phyloP scores from a whole-genome alignment of 106 monocot species.

The Dioscorea zingiberensis region DNA sequence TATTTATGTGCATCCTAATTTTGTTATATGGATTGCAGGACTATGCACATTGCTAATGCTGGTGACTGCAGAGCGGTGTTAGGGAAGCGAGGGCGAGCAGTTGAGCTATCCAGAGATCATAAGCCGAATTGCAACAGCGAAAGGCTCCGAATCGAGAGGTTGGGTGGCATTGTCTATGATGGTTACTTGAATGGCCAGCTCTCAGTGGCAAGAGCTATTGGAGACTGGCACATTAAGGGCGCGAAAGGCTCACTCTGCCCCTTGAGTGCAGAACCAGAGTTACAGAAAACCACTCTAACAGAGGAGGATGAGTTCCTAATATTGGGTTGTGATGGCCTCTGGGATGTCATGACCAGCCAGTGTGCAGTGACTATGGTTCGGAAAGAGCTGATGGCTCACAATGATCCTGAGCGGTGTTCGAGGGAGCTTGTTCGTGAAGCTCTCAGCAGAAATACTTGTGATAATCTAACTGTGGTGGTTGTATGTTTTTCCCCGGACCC shows the following conservation, averaged over 20 bases:
- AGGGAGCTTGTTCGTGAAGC: conserved; percentile 42
- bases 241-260: conserved; percentile 42
- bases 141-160: conserved; percentile 37
- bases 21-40: conserved; percentile 15
- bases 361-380: conserved; percentile 49
- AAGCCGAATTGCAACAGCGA: conserved; percentile 47
- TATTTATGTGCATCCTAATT: neutral
- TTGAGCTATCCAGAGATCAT: conserved; percentile 52
- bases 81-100: conserved; percentile 48
- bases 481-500: conserved; percentile 47
- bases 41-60: conserved; percentile 40
- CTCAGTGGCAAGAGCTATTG: conserved; percentile 47
- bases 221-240: conserved; percentile 67
- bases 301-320: conserved; percentile 59
- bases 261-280: conserved; percentile 41
- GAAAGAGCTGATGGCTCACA: conserved; percentile 49
- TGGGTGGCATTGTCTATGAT: conserved; percentile 45
- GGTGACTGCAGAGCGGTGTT: conserved; percentile 57
- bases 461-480: conserved; percentile 54
- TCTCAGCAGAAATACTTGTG: conserved; percentile 34
- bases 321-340: conserved; percentile 52
- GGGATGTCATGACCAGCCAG: conserved; percentile 69
- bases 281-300: conserved; percentile 24
- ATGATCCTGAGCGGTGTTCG: conserved; percentile 39
- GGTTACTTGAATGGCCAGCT: conserved; percentile 61